These are phyloP conservation scores for Colletotrichum nymphaeae DNA, from an alignment of 2,329 filamentous ascomycete species.

Conservation along the genomic window DNA sequence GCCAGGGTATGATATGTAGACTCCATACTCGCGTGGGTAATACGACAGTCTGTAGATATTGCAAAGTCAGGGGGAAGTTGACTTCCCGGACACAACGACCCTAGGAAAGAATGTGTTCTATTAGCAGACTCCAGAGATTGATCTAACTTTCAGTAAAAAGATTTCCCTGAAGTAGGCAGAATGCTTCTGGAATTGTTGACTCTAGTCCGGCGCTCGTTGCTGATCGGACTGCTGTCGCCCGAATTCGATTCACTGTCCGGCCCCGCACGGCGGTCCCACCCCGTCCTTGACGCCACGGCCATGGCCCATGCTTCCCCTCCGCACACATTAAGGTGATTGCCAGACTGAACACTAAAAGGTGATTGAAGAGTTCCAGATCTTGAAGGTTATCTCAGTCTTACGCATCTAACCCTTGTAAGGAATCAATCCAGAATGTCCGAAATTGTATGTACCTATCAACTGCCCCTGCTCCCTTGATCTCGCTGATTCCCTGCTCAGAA, in stretches of 20 bases:
- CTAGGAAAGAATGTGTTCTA: background rate
- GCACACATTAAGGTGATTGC: slow-evolving; percentile 7
- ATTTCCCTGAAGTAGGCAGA: too few relatives aligned
- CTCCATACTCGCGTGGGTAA: slow-evolving; percentile 37
- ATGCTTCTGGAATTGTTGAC: background rate
- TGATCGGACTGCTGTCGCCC: slow-evolving; percentile 23
- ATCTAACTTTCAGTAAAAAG: background rate
- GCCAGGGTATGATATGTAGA: slow-evolving; percentile 40
- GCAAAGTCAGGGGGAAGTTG: too few relatives aligned
- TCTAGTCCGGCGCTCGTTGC: background rate
- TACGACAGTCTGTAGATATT: background rate
- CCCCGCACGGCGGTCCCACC: slow-evolving; percentile 26
- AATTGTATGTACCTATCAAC: background rate
- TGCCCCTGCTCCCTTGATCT: background rate
- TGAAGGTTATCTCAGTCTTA: background rate
- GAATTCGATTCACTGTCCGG: slow-evolving; percentile 2
- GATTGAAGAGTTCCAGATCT: background rate
- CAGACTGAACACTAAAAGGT: background rate
- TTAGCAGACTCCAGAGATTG: background rate
- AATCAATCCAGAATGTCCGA: slow-evolving; percentile 12
- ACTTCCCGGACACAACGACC: background rate
- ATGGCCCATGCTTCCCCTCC: background rate
- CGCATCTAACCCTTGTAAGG: background rate
- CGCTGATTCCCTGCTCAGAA: slow-evolving; percentile 44
- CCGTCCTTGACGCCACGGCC: slow-evolving; percentile 26